Conservation (phyloP, 192 early-diverging fungal genomes). For the Backusella mclennaniae region DNA sequence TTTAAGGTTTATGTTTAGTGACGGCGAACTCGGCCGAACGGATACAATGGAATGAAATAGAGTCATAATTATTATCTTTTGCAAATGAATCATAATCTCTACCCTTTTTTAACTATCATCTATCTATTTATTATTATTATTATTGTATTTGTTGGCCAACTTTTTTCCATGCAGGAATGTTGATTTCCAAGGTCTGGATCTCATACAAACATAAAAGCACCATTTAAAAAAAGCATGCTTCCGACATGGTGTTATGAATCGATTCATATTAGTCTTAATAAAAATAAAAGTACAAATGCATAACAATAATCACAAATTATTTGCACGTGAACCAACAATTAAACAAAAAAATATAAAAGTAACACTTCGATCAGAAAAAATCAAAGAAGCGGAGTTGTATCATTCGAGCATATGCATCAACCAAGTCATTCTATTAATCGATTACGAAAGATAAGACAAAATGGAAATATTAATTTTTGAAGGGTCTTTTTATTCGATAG, state of each 20-base stretch:
- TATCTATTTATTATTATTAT: background rate
- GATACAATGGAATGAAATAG: background rate
- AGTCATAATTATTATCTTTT: background rate
- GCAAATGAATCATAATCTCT: background rate
- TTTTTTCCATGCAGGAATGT: constrained; percentile 2
- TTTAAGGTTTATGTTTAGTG: background rate
- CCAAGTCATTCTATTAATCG: background rate
- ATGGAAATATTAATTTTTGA: background rate
- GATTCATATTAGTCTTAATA: background rate
- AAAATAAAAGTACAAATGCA: background rate
- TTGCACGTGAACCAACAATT: background rate
- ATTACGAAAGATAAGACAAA: background rate
- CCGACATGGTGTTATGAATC: background rate
- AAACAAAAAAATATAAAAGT: background rate
- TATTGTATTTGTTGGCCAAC: background rate
- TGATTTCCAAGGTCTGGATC: background rate
- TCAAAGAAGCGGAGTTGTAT: background rate
- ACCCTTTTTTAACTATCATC: background rate
- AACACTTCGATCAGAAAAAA: background rate
- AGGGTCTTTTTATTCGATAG: background rate
- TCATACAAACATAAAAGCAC: background rate
- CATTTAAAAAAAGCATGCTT: background rate
- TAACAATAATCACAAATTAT: background rate
- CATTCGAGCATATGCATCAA: background rate
- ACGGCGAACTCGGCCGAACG: background rate